These are phyloP conservation scores for Ophiostoma himal-ulmi DNA, from an alignment of 2,329 filamentous ascomycete genomes.

Conservation along the genomic window DNA sequence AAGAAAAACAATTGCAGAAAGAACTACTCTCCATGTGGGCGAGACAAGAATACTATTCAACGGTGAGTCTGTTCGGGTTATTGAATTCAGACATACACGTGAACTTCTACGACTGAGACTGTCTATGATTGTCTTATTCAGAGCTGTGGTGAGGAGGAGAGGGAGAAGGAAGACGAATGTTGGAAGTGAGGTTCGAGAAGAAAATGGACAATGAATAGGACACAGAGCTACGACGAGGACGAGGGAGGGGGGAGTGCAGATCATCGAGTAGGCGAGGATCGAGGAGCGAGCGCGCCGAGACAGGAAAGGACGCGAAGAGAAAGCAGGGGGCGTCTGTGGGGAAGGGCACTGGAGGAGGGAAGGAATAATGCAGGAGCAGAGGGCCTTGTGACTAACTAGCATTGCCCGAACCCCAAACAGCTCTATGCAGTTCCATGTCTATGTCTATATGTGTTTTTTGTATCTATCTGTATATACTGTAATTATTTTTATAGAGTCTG, in stretches of 20 bases:
- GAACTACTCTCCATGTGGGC: not conserved
- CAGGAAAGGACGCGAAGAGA: not conserved
- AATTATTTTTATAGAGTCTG: no score
- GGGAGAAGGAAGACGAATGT: not conserved
- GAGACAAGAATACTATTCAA: not conserved
- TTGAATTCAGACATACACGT: not conserved
- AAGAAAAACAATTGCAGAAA: not conserved
- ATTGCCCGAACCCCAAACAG: not conserved
- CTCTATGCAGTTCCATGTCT: not conserved
- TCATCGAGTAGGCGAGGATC: not conserved
- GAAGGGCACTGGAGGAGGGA: not conserved
- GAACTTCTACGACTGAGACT: not conserved
- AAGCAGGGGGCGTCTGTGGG: slow-evolving; percentile 7
- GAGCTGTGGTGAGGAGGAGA: not conserved
- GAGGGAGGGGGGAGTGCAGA: not conserved
- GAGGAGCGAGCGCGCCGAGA: not conserved
- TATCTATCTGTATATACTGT: no score
- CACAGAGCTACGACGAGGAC: not conserved
- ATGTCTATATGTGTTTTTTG: no score
- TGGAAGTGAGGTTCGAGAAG: not conserved
- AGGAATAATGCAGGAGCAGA: not conserved
- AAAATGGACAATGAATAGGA: not conserved
- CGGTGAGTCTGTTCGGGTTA: not conserved
- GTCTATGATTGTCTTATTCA: not conserved
- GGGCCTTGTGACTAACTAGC: not conserved